Conservation (phyloP, 2,329 filamentous ascomycete species). For the Phialophora expanda region DNA sequence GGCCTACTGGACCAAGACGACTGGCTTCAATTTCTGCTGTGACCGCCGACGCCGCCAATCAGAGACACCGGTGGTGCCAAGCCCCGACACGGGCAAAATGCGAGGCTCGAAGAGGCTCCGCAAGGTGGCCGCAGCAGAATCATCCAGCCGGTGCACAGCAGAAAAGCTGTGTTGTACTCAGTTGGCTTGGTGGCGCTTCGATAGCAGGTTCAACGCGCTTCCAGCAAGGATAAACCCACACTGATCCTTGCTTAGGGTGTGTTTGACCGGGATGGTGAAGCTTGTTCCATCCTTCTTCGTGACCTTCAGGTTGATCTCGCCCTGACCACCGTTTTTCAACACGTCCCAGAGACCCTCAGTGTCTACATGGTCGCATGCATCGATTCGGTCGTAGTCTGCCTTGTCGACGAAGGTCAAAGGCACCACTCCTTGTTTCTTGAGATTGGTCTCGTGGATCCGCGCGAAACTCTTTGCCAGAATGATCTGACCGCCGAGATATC, state of each 20-base stretch:
- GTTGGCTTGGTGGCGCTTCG: conserved; percentile 49
- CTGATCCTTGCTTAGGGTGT: conserved; percentile 88
- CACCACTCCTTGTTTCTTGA: conserved; percentile 97
- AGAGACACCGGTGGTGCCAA: conserved; percentile 12
- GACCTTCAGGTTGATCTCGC: conserved; percentile 72
- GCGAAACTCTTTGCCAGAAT: conserved; percentile 88
- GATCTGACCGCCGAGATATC: conserved; percentile 84
- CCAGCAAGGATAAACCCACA: conserved; percentile 90
- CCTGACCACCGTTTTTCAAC: conserved; percentile 76
- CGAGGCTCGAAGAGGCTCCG: conserved; percentile 10
- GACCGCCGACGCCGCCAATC: conserved; percentile 15
- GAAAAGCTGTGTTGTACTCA: conserved; percentile 19
- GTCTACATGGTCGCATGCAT: conserved; percentile 79
- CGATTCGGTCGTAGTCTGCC: conserved; percentile 82
- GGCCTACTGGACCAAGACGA: conserved; percentile 21
- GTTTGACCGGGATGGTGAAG: conserved; percentile 75
- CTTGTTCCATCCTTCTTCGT: conserved; percentile 69
- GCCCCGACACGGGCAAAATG: conserved; percentile 4
- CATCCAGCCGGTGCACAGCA: background rate
- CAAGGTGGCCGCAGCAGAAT: background rate
- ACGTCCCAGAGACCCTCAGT: conserved; percentile 86
- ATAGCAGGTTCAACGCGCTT: conserved; percentile 88
- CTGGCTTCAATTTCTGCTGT: conserved; percentile 22
- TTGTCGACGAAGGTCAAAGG: conserved; percentile 90
- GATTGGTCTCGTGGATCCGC: conserved; percentile 91